Evolutionary conservation across 2,329 filamentous ascomycete species (phyloP).

Genomic region (Chrysosphaeria jannelii): DNA sequence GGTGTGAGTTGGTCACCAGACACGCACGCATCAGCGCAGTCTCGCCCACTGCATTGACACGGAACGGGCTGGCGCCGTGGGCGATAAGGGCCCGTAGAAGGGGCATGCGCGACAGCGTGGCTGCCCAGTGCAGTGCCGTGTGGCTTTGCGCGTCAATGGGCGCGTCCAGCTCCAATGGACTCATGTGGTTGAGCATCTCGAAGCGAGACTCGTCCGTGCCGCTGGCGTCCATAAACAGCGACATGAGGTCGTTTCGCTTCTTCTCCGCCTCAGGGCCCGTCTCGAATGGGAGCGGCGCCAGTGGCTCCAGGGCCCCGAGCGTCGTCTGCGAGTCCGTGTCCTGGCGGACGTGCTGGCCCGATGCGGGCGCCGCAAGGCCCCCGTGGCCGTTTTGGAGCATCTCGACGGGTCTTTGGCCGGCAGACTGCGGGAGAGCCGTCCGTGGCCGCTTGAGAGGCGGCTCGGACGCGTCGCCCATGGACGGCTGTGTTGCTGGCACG

Average conservation of each 20-base stretch:
- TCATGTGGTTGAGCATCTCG: slow-evolving; percentile 46
- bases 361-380: slow-evolving; percentile 23
- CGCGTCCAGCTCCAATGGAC: slow-evolving; percentile 59
- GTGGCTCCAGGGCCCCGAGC: slow-evolving; percentile 21
- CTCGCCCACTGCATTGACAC: slow-evolving; percentile 70
- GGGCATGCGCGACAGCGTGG: slow-evolving; percentile 62
- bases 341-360: slow-evolving; percentile 20
- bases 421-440: too few relatives aligned
- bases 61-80: slow-evolving; percentile 60
- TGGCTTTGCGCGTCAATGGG: slow-evolving; percentile 74
- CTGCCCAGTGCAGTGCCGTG: slow-evolving; percentile 86
- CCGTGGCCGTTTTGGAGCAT: too few relatives aligned
- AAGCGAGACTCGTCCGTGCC: slow-evolving; percentile 39
- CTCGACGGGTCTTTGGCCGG: too few relatives aligned
- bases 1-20: slow-evolving; percentile 77
- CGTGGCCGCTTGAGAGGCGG: slow-evolving; percentile 57
- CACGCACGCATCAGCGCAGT: slow-evolving; percentile 83
- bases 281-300: slow-evolving; percentile 29
- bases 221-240: slow-evolving; percentile 48
- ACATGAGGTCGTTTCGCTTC: slow-evolving; percentile 57
- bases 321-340: slow-evolving; percentile 14
- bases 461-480: slow-evolving; percentile 27
- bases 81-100: slow-evolving; percentile 55
- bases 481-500: slow-evolving; percentile 26
- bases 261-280: slow-evolving; percentile 36